Percentiles rank a stretch among this genome's conserved stretches.
Conservation (phyloP, 345 rosid species). For the Salix caprea region DNA sequence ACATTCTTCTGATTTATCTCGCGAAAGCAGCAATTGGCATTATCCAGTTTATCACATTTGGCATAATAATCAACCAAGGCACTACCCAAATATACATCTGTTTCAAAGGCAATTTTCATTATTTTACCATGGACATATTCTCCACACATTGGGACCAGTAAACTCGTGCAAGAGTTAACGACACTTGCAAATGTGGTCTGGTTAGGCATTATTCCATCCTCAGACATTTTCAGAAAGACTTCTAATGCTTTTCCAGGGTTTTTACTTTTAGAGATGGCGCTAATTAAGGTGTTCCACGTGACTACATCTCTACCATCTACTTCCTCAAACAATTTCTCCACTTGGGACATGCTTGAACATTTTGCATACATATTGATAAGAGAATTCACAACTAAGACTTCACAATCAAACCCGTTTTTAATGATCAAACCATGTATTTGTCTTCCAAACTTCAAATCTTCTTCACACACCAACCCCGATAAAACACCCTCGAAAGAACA, state of each 20-base stretch:
- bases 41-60: conserved; percentile 52
- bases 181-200: conserved; percentile 50
- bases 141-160: conserved; percentile 38
- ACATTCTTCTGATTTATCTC: conserved; percentile 53
- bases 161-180: conserved; percentile 42
- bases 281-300: conserved; percentile 69
- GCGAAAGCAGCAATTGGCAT: conserved; percentile 52
- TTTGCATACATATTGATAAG: conserved; percentile 57
- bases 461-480: conserved; percentile 42
- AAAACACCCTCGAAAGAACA: conserved; percentile 56
- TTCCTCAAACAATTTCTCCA: conserved; percentile 48
- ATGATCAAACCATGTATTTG: conserved; percentile 59
- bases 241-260: conserved; percentile 46
- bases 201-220: conserved; percentile 38
- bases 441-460: conserved; percentile 43
- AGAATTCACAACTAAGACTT: conserved; percentile 47
- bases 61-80: conserved; percentile 71
- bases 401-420: conserved; percentile 43
- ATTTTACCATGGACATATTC: conserved; percentile 51
- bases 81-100: conserved; percentile 56
- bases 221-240: conserved; percentile 41
- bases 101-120: conserved; percentile 40
- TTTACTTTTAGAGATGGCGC: conserved; percentile 45
- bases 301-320: conserved; percentile 42
- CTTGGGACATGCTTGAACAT: conserved; percentile 36